Percentiles rank a stretch among this genome's conserved stretches.
phyloP scores from a whole-genome alignment of 2,329 filamentous ascomycete genomes.

The Scopulariopsis brevicaulis region DNA sequence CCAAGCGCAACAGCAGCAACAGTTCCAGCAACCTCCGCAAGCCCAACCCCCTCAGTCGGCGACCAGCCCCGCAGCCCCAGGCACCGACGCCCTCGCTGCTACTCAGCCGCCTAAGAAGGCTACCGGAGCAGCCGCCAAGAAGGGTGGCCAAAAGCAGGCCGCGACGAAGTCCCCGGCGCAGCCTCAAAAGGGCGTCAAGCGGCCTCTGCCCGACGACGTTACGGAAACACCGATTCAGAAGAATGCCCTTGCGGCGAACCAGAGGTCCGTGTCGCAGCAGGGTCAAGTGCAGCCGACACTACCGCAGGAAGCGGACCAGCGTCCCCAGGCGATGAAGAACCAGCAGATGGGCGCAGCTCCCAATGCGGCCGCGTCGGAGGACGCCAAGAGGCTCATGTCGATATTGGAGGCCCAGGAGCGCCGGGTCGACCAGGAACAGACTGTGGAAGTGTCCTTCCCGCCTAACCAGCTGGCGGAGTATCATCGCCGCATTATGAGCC shows the following conservation, averaged over 20 bases:
- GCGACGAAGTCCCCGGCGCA: slow-evolving; percentile 20
- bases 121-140: slow-evolving; percentile 11
- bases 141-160: slow-evolving; percentile 4
- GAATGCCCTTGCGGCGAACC: slow-evolving; percentile 4
- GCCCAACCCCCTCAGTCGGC: slow-evolving; percentile 22
- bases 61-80: slow-evolving; percentile 11
- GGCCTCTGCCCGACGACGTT: slow-evolving; percentile 33
- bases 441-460: slow-evolving; percentile 34
- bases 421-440: slow-evolving; percentile 23
- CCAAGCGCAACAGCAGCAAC: slow-evolving; percentile 18
- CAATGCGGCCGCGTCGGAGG: slow-evolving; percentile 11
- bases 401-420: slow-evolving; percentile 28
- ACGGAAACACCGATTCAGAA: slow-evolving; percentile 3
- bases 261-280: slow-evolving; percentile 18
- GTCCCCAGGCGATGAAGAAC: slow-evolving; percentile 23
- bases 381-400: slow-evolving; percentile 19
- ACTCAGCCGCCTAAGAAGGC: slow-evolving; percentile 20
- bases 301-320: slow-evolving; percentile 16
- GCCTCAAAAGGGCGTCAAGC: slow-evolving; percentile 35
- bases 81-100: slow-evolving; percentile 7
- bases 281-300: slow-evolving; percentile 7
- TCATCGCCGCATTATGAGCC: slow-evolving; percentile 27
- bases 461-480: slow-evolving; percentile 31
- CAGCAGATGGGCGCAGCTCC: slow-evolving; percentile 7
- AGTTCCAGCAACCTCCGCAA: slow-evolving; percentile 20